Evolutionary conservation across 768 basidiomycete genomes (phyloP), one percentile per base, ranked within the genome.

Genomic region (Auriscalpium vulgare): DNA sequence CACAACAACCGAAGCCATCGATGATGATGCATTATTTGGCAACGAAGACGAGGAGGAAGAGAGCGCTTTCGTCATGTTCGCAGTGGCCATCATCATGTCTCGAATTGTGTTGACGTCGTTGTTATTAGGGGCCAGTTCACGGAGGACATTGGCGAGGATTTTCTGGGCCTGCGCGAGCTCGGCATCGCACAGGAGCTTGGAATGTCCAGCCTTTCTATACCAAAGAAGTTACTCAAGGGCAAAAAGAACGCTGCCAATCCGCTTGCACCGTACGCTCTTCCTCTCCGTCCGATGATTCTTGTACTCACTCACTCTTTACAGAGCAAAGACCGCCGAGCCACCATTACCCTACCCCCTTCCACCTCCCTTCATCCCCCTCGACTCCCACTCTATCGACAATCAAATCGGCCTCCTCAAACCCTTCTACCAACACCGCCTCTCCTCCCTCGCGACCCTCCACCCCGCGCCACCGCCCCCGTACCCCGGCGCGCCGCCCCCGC

Each of bases 131-230:
- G 93, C 52, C 87, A 90, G 64, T 93, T 95, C 68, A 86, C 91
- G 0, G 90, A 92, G 51, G 77, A 84, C 14, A 78, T 95, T 14
- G 94, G 93, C 36, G 93, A 94, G 63, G 95, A 98, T 68, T 95
- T 95, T 72, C 79, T 97, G 11, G 95, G 95, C 10, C 76, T 97
- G 29, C 80, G 83, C 50, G 92, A 89, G 65, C 73, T 93, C 46
- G 95, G 94, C 35, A 91, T 97, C 51, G 93, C 91, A 19, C 80
- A 79, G 45, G 95, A 97, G 65, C 77, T 88, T 50, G 91, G 90
- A 13, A 73, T 95, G 58, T 79, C 85, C 14, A 86, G 79, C 61
- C 78, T 97, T 53, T 80, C 77, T 16, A 79, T 95, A 37, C 95
- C 95, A 10, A 86, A 85, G 70, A 79, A 75, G 58, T 69, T 97